Percentiles rank a stretch among this genome's conserved stretches.
phyloP scores from a whole-genome alignment of 192 early-diverging fungal species.

The Coemansia nantahalensis region DNA sequence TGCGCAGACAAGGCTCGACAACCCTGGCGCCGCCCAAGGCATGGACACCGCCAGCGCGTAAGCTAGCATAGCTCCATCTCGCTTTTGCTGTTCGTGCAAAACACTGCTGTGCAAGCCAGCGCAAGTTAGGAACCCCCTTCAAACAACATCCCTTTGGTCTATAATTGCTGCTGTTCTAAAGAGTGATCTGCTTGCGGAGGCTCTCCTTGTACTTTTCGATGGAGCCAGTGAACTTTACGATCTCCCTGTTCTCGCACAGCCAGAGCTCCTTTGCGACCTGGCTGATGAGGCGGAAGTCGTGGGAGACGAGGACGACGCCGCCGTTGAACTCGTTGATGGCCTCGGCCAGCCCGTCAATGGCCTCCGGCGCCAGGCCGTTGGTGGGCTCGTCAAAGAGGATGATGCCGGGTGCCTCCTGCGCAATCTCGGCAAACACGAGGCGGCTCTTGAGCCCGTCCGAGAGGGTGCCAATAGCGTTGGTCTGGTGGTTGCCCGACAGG shows the following conservation, averaged over 20 bases:
- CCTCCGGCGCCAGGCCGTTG: constrained; percentile 91
- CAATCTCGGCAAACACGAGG: constrained; percentile 74
- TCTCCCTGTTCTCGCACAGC: constrained; percentile 83
- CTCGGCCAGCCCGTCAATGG: constrained; percentile 92
- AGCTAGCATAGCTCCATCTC: too few relatives aligned
- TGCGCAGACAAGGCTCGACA: too few relatives aligned
- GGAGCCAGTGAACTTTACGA: constrained; percentile 70
- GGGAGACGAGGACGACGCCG: constrained; percentile 95
- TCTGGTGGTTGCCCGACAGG: constrained; percentile 90
- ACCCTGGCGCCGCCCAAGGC: too few relatives aligned
- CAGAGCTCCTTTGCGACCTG: constrained; percentile 96
- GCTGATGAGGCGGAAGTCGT: constrained; percentile 97
- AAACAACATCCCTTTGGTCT: constrained; percentile 67
- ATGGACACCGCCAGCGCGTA: too few relatives aligned
- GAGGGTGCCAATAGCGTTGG: constrained; percentile 81
- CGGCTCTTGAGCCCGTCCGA: constrained; percentile 95
- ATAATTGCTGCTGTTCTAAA: constrained; percentile 7
- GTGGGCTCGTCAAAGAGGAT: constrained; percentile 92
- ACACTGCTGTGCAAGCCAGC: too few relatives aligned
- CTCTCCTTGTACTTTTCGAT: constrained; percentile 92
- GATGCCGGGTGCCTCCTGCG: constrained; percentile 74
- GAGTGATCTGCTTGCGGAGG: constrained; percentile 73
- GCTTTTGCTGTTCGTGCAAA: too few relatives aligned
- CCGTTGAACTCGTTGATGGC: constrained; percentile 95
- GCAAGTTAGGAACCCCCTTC: too few relatives aligned